Evolutionary conservation across 805 yeast genomes (phyloP).

Genomic region (Ogataea glucozyma): DNA sequence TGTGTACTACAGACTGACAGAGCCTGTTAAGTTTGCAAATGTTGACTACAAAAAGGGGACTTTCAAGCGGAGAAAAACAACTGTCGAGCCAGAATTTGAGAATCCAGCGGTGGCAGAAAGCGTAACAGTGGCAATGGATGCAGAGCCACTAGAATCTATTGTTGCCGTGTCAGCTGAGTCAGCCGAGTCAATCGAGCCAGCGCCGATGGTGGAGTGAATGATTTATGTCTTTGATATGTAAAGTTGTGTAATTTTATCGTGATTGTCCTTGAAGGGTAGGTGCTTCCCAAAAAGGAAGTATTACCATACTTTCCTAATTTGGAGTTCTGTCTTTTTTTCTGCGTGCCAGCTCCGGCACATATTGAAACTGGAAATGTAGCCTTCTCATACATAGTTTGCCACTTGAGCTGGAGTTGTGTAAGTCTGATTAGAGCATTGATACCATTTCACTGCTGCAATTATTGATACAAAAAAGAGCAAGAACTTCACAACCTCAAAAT

Average conservation of each 20-base stretch:
- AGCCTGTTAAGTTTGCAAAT: conserved; percentile 15
- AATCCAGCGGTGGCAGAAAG: too few species aligned
- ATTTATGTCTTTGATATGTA: background rate
- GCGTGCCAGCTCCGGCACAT: background rate
- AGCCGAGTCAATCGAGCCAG: background rate
- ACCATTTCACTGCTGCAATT: too few species aligned
- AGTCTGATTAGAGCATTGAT: too few species aligned
- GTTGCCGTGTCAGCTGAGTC: background rate
- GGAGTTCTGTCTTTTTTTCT: conserved; percentile 2
- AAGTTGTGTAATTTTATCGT: conserved; percentile 1
- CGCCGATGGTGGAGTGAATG: background rate
- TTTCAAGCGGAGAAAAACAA: conserved; percentile 13
- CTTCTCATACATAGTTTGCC: background rate
- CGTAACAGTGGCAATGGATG: too few species aligned
- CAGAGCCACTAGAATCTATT: background rate
- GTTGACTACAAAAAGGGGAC: conserved; percentile 20
- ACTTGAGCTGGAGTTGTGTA: background rate
- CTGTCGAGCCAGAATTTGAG: background rate
- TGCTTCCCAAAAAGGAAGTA: background rate
- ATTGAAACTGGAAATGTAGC: background rate
- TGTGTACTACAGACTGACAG: conserved; percentile 20
- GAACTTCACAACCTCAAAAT: too few species aligned
- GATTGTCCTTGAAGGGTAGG: background rate
- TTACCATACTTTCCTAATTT: background rate
- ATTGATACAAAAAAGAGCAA: background rate